Percentiles rank a stretch among this genome's conserved stretches.
Evolutionary conservation across 805 yeast species (phyloP).

Genomic region (Cyberlindnera xishuangbannaensis): DNA sequence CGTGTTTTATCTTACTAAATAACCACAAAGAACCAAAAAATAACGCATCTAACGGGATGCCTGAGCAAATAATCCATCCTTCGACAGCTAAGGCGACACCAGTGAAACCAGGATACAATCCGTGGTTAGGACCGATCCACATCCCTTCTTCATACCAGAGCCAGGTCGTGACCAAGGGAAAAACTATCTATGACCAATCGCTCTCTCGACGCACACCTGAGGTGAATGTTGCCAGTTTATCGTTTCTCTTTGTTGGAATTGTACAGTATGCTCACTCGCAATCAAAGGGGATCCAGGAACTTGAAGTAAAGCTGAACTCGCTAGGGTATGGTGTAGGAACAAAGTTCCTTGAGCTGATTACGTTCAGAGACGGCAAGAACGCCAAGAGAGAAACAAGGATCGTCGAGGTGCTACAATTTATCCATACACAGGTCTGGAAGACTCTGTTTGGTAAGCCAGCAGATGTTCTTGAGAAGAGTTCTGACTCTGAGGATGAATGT

Average conservation of each 20-base stretch:
- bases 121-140: conserved; percentile 26
- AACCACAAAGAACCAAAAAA: conserved; percentile 1
- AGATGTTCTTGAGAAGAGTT: conserved; percentile 69
- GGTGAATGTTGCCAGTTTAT: conserved; percentile 59
- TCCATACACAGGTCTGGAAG: conserved; percentile 70
- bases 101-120: conserved; percentile 23
- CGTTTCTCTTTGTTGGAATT: conserved; percentile 65
- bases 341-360: conserved; percentile 60
- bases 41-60: conserved; percentile 6
- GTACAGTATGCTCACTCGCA: conserved; percentile 58
- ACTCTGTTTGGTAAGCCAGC: conserved; percentile 67
- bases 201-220: conserved; percentile 60
- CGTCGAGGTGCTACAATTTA: conserved; percentile 64
- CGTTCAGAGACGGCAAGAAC: conserved; percentile 59
- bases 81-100: conserved; percentile 17
- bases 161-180: conserved; percentile 10
- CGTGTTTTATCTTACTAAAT: neutral
- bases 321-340: conserved; percentile 77
- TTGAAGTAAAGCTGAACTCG: conserved; percentile 57
- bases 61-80: conserved; percentile 20
- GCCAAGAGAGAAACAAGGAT: conserved; percentile 63
- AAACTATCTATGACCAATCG: conserved; percentile 59
- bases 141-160: conserved; percentile 23
- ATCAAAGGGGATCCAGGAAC: conserved; percentile 62
- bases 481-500: conserved; percentile 55